Conservation (phyloP, 202 grass and related monocot species). For the Carex arenaria region DNA sequence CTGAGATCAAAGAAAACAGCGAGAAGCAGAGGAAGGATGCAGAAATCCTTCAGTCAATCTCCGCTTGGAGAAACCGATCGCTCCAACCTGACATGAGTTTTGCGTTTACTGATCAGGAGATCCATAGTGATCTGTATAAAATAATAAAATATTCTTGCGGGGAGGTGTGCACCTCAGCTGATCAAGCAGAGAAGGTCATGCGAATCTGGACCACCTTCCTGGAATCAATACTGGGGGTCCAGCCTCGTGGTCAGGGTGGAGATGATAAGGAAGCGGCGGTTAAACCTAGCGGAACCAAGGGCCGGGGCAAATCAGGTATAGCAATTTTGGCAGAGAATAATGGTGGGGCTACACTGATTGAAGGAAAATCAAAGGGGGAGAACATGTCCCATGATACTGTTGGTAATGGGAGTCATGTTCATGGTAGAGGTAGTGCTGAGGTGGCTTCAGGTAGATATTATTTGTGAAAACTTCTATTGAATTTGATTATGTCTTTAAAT, state of each 20-base stretch:
- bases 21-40: conserved; percentile 67
- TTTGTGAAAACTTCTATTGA: background rate
- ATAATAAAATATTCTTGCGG: conserved; percentile 67
- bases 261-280: conserved; percentile 38
- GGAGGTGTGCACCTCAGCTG: conserved; percentile 60
- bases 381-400: conserved; percentile 9
- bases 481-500: background rate
- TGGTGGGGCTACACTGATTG: background rate
- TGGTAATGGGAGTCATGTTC: conserved; percentile 29
- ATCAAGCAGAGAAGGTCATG: conserved; percentile 66
- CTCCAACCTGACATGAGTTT: conserved; percentile 68
- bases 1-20: conserved; percentile 78
- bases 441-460: conserved; percentile 20
- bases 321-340: conserved; percentile 30
- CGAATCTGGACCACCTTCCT: conserved; percentile 59
- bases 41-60: conserved; percentile 53
- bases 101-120: conserved; percentile 45
- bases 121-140: conserved; percentile 61
- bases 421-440: conserved; percentile 19
- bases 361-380: conserved; percentile 13
- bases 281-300: conserved; percentile 28
- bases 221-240: conserved; percentile 55
- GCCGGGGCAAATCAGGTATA: conserved; percentile 26
- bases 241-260: conserved; percentile 21
- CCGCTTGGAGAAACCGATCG: conserved; percentile 53